Percentiles rank a stretch among this genome's conserved stretches.
These are phyloP conservation scores for Pisolithus tinctorius DNA, from an alignment of 768 basidiomycete genomes.

Conservation along the genomic window DNA sequence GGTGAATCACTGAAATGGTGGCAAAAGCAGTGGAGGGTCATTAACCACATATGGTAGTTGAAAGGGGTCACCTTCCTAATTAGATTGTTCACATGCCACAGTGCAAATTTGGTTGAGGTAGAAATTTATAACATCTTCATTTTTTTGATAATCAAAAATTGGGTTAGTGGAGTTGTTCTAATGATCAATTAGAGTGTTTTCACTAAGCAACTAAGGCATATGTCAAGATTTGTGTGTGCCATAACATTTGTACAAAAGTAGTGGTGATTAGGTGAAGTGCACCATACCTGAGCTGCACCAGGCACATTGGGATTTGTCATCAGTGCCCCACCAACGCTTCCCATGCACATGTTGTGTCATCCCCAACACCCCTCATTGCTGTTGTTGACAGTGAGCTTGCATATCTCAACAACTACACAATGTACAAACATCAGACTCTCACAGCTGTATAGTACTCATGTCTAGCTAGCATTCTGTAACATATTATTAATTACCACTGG, in stretches of 20 bases:
- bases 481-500: too few species aligned
- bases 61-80: background rate
- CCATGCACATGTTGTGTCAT: too few species aligned
- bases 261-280: constrained; percentile 10
- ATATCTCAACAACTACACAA: too few species aligned
- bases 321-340: too few species aligned
- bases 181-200: constrained; percentile 8
- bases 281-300: too few species aligned
- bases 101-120: constrained; percentile 4
- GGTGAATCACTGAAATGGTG: constrained; percentile 1
- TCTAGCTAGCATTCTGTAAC: too few species aligned
- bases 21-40: constrained; percentile 1
- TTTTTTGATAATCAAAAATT: constrained; percentile 11
- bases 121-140: constrained; percentile 4
- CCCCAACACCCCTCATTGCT: too few species aligned
- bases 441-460: too few species aligned
- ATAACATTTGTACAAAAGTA: constrained; percentile 6
- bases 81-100: background rate
- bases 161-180: constrained; percentile 5
- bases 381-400: too few species aligned
- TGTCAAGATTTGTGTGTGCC: background rate
- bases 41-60: background rate
- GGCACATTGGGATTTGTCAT: too few species aligned
- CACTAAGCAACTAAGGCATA: constrained; percentile 2
- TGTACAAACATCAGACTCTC: too few species aligned